Evolutionary conservation across 225 moss, liverwort and hornwort genomes (phyloP).

Genomic region (Straminergon stramineum): DNA sequence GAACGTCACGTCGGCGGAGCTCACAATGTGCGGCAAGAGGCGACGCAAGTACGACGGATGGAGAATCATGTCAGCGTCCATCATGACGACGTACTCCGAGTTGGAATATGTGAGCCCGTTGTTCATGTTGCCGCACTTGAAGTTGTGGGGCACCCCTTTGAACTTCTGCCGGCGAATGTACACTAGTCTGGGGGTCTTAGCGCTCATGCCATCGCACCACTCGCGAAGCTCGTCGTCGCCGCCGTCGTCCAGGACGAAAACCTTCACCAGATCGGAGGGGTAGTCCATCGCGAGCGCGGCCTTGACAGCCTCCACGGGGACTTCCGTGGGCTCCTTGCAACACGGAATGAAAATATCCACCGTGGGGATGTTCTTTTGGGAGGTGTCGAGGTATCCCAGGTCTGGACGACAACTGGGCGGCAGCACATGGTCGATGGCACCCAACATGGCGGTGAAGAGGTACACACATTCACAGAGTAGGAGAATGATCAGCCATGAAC

Average conservation of each 20-base stretch:
- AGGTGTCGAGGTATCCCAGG: not conserved
- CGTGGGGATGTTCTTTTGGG: not conserved
- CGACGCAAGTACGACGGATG: constrained; percentile 4
- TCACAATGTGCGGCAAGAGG: constrained; percentile 1
- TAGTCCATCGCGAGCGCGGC: constrained; percentile 2
- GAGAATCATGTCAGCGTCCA: constrained; percentile 16
- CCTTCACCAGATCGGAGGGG: not conserved
- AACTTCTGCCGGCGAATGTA: constrained; percentile 7
- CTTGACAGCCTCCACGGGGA: constrained; percentile 5
- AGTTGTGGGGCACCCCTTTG: constrained; percentile 8
- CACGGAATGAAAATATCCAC: constrained; percentile 12
- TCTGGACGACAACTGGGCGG: constrained; percentile 4
- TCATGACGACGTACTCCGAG: constrained; percentile 4
- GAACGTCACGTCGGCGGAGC: not conserved
- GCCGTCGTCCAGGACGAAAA: constrained; percentile 4
- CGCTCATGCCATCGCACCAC: not conserved
- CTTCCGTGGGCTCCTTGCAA: constrained; percentile 5
- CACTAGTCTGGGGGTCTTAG: not conserved
- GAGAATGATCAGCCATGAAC: not conserved
- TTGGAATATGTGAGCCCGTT: not conserved
- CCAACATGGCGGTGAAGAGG: not conserved
- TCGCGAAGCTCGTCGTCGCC: not conserved
- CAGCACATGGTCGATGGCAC: not conserved
- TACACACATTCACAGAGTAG: constrained; percentile 2
- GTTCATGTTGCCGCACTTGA: constrained; percentile 20